Percentiles rank a stretch among this genome's conserved stretches.
These are phyloP conservation scores for Xylaria bambusicola DNA, from an alignment of 495 filamentous ascomycete species.

Conservation along the genomic window DNA sequence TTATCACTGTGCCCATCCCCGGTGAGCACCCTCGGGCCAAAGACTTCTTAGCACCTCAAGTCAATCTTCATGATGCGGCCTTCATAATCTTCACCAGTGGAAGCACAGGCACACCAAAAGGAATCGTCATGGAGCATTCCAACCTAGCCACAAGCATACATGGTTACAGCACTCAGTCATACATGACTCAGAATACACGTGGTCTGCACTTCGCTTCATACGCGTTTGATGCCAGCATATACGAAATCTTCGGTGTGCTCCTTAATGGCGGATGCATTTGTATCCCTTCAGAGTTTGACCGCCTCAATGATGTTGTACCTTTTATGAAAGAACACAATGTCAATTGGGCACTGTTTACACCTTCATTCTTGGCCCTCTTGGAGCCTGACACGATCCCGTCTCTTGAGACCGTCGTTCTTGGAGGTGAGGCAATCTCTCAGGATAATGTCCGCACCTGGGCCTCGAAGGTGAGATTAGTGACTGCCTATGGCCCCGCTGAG, in stretches of 20 bases:
- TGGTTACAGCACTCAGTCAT: slow-evolving; percentile 29
- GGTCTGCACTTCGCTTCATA: slow-evolving; percentile 59
- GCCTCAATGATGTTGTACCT: neutral
- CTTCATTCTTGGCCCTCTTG: neutral
- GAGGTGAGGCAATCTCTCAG: slow-evolving; percentile 8
- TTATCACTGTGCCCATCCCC: neutral
- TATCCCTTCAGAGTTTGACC: slow-evolving; percentile 21
- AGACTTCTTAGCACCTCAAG: neutral
- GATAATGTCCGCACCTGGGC: slow-evolving; percentile 8
- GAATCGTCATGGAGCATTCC: slow-evolving; percentile 38
- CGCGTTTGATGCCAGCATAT: slow-evolving; percentile 56
- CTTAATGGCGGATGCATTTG: slow-evolving; percentile 35
- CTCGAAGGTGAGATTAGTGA: neutral
- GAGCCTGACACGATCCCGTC: slow-evolving; percentile 1
- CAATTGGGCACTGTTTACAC: slow-evolving; percentile 11
- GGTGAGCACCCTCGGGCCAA: slow-evolving; percentile 23
- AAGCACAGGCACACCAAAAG: slow-evolving; percentile 46
- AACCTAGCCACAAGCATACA: slow-evolving; percentile 29
- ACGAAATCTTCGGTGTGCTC: slow-evolving; percentile 56
- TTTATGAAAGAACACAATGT: neutral
- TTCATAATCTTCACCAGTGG: slow-evolving; percentile 48
- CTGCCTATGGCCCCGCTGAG: slow-evolving; percentile 11
- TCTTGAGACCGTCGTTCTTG: neutral
- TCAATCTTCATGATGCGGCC: slow-evolving; percentile 19
- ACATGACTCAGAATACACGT: slow-evolving; percentile 37